Evolutionary conservation across 495 filamentous ascomycete genomes (phyloP).

Genomic region (Chaetomium tenue): DNA sequence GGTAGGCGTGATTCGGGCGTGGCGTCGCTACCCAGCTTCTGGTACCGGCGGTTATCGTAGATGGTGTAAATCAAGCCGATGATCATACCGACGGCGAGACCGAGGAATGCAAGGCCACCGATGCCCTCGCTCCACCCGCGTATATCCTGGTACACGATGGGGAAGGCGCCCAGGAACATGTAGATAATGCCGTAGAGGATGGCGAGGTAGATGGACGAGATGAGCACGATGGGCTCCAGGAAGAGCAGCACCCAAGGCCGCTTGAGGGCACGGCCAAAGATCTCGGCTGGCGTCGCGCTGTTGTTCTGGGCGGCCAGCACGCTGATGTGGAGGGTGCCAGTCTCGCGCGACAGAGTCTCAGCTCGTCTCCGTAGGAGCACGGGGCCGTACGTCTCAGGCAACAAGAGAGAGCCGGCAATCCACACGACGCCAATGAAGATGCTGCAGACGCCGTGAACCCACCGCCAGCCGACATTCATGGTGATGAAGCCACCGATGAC

Average conservation of each 20-base stretch:
- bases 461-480: slow-evolving; percentile 45
- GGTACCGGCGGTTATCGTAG: slow-evolving; percentile 62
- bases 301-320: slow-evolving; percentile 56
- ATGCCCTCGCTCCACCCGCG: slow-evolving; percentile 71
- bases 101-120: slow-evolving; percentile 74
- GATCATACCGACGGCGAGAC: slow-evolving; percentile 75
- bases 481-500: slow-evolving; percentile 52
- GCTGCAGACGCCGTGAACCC: slow-evolving; percentile 58
- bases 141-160: slow-evolving; percentile 69
- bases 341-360: slow-evolving; percentile 60
- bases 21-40: slow-evolving; percentile 50
- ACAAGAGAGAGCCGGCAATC: slow-evolving; percentile 57
- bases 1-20: slow-evolving; percentile 79
- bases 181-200: slow-evolving; percentile 84
- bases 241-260: slow-evolving; percentile 75
- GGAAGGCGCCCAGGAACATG: slow-evolving; percentile 85
- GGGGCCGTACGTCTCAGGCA: slow-evolving; percentile 80
- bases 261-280: slow-evolving; percentile 51
- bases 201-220: slow-evolving; percentile 71
- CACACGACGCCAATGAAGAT: slow-evolving; percentile 73
- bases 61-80: slow-evolving; percentile 64
- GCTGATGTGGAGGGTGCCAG: slow-evolving; percentile 59
- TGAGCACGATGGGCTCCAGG: slow-evolving; percentile 77
- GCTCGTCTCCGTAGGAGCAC: slow-evolving; percentile 72
- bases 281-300: slow-evolving; percentile 46